phyloP scores from a whole-genome alignment of 2,329 filamentous ascomycete genomes.

The Cladosporium sp. region DNA sequence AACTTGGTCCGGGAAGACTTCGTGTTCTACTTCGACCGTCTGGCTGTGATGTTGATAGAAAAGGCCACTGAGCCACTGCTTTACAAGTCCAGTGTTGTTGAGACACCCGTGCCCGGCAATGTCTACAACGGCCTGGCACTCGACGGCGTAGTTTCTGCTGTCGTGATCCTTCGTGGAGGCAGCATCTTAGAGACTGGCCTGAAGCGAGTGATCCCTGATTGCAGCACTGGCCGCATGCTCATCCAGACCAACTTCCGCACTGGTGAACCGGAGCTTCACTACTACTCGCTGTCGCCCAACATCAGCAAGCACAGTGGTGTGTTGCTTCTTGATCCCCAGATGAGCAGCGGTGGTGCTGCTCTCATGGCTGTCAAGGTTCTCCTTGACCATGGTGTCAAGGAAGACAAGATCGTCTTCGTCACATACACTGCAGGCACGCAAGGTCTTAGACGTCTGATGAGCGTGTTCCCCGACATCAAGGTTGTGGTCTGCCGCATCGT shows the following conservation, averaged over 20 bases:
- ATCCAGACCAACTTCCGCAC: slow-evolving; percentile 82
- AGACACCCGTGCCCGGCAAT: slow-evolving; percentile 66
- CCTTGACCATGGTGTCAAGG: slow-evolving; percentile 85
- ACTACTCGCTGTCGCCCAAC: slow-evolving; percentile 73
- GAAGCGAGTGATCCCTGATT: slow-evolving; percentile 88
- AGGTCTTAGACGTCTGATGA: slow-evolving; percentile 80
- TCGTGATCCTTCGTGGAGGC: slow-evolving; percentile 85
- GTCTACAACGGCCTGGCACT: slow-evolving; percentile 71
- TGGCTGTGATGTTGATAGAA: slow-evolving; percentile 83
- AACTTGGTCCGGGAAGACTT: slow-evolving; percentile 83
- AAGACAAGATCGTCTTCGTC: slow-evolving; percentile 85
- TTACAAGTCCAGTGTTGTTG: slow-evolving; percentile 64
- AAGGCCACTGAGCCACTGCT: slow-evolving; percentile 70
- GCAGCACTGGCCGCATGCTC: slow-evolving; percentile 80
- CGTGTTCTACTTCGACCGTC: slow-evolving; percentile 93
- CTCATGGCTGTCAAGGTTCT: slow-evolving; percentile 97
- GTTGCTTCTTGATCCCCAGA: slow-evolving; percentile 86
- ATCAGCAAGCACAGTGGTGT: slow-evolving; percentile 77
- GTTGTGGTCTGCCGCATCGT: slow-evolving; percentile 84
- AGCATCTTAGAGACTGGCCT: slow-evolving; percentile 85
- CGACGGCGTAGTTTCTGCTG: slow-evolving; percentile 74
- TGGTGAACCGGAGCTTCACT: slow-evolving; percentile 91
- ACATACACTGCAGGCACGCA: slow-evolving; percentile 86
- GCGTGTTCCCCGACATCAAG: slow-evolving; percentile 83
- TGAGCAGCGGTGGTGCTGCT: slow-evolving; percentile 82